Evolutionary conservation across 495 filamentous ascomycete species (phyloP), one percentile per base, ranked within the genome.

Genomic region (Neurospora sp.): DNA sequence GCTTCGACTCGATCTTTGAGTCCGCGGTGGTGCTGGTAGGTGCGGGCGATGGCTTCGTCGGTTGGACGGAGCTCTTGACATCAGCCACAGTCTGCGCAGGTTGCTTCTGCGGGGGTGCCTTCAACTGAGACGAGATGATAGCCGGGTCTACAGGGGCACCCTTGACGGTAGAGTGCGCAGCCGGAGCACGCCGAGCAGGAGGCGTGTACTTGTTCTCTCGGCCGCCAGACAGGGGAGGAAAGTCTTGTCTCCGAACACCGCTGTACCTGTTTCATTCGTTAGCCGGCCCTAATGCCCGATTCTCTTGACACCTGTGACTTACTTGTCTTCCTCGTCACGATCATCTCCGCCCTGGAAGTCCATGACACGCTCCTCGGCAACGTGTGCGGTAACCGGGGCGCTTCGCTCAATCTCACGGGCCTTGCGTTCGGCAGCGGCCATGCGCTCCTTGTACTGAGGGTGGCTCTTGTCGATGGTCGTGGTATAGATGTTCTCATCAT

Each of bases 401-500:
- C 85, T 90, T 48, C 84, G 83, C 80, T 98, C 94, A 74, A 99
- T 98, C 79, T 98, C 95, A 72, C 91, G 89, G 27, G 95, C 96
- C 76, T 96, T 93, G 68, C 86, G 89, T 68, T 93, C 92, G 7
- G 96, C 96, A 9, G 88, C 88, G 1, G 91, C 93, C 72, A 91
- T 83, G 72, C 90, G 89, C 78, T 92, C 88, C 73, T 89, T 90
- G 81, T 96, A 98, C 37, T 88, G 82, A 2, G 96, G 94, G 79
- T 95, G 89, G 40, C 82, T 90, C 74, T 90, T 91, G 78, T 99
- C 90, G 75, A 99, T 93, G 10, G 87, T 83, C 22, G 95, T 98
- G 10, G 96, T 99, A 79, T 99, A 99, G 68, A 95, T 89, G 76
- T 91, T 93, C 81, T 98, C 96, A 75, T 98, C 91, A 79, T 97